Evolutionary conservation across 2,329 filamentous ascomycete species (phyloP).

Genomic region (Gnomoniopsis sp.): DNA sequence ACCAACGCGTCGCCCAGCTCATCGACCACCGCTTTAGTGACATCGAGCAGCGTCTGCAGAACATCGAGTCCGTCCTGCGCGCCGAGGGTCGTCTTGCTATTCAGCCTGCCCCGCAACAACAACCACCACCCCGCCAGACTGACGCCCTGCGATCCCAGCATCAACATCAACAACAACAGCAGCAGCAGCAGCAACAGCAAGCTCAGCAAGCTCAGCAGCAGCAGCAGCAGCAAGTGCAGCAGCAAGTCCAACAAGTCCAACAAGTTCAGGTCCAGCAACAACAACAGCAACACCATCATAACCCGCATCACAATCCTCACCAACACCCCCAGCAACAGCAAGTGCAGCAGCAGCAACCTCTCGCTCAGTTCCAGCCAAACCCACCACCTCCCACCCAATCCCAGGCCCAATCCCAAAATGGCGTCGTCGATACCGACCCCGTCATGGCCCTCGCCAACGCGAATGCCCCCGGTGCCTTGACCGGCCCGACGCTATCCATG

Average conservation of each 20-base stretch:
- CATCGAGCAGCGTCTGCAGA: slow-evolving; percentile 15
- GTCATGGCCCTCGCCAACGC: slow-evolving; percentile 18
- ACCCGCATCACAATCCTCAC: slow-evolving; percentile 6
- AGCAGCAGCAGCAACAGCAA: slow-evolving; percentile 14
- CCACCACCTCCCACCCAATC: not conserved
- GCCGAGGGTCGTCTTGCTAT: slow-evolving; percentile 13
- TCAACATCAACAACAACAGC: slow-evolving; percentile 9
- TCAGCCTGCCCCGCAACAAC: slow-evolving; percentile 1
- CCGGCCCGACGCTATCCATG: slow-evolving; percentile 10
- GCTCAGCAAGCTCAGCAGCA: slow-evolving; percentile 1
- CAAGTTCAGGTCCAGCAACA: slow-evolving; percentile 12
- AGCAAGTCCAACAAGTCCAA: slow-evolving; percentile 1
- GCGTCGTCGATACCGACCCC: slow-evolving; percentile 15
- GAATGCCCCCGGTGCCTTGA: slow-evolving; percentile 10
- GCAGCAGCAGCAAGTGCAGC: not conserved
- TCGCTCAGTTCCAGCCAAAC: not conserved
- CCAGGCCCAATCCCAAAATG: slow-evolving; percentile 12
- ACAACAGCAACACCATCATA: slow-evolving; percentile 13
- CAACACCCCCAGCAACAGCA: slow-evolving; percentile 6
- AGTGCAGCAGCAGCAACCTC: slow-evolving; percentile 6
- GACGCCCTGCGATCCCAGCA: not conserved
- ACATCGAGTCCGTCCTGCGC: slow-evolving; percentile 13
- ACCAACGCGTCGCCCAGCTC: slow-evolving; percentile 15
- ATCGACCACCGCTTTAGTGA: slow-evolving; percentile 16
- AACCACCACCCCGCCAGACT: not conserved